Base-by-base conservation (phyloP, 345 rosid species). In the Eucalyptus pauciflora region DNA sequence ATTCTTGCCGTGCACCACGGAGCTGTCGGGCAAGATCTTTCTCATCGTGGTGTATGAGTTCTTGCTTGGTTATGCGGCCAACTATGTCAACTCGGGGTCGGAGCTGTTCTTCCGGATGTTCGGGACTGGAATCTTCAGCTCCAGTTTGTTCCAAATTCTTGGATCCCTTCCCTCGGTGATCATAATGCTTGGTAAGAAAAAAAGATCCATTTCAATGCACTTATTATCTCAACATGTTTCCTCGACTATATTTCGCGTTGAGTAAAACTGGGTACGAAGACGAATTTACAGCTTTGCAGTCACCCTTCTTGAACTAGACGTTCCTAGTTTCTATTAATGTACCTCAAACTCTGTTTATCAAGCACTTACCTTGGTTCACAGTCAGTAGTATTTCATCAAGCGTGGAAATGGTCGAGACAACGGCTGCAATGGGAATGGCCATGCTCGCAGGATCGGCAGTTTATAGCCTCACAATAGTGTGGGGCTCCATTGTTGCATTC, bases 1-100 rank as follows among this genome's bases (percentile, higher is more conserved):
- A 10, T 93, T 94, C 94, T 85, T 94, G 90, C 95, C 96, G 10
- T 93, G 94, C 93, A 92, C 95, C 56, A 90, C 93, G 4, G 81
- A 83, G 76, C 81, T 94, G 4, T 94, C 91, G 95, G 96, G 94
- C 13, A n/a, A 94, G 81, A 89, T 94, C 43, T 94, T 93, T 90
- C 89, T 94, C 15, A 27, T 93, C 60, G 83, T 92, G 37, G 90
- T 93, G 5, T 93, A 94, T 17, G 94, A 94, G 91, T 92, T 89
- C 88, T 83, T 94, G 91, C 88, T 93, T 18, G 88, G 90, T 10
- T 91, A 89, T 37, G 90, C 94, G 3, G 87, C 89, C 43, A 81
- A 86, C 4, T 93, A 87, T 60, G 86, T 93, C 54, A 16, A 92
- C 3, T 85, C 64, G 8, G 95, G 94, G n/a, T 94, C 96, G 2